Percentiles rank a stretch among this genome's conserved stretches.
These are phyloP conservation scores for Lanmaoa pseudosensibilis DNA, from an alignment of 768 basidiomycete genomes.

Conservation along the genomic window DNA sequence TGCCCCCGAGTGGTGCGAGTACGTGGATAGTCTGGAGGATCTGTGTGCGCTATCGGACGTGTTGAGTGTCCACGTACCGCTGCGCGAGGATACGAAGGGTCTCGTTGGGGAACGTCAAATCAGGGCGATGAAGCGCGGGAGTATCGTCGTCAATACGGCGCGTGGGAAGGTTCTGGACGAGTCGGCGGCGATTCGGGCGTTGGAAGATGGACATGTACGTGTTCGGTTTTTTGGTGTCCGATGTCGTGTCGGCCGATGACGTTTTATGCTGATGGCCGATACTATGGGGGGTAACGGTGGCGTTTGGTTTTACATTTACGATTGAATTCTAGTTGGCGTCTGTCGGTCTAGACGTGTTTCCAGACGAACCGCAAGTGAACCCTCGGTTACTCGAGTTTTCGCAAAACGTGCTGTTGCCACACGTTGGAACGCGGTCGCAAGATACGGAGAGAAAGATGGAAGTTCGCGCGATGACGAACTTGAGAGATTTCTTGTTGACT, in stretches of 20 bases:
- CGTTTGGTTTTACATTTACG: too few relatives aligned
- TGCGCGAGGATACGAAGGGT: slow-evolving; percentile 68
- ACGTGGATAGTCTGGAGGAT: slow-evolving; percentile 62
- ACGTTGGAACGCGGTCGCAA: slow-evolving; percentile 84
- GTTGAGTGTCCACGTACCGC: slow-evolving; percentile 82
- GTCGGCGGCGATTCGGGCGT: slow-evolving; percentile 77
- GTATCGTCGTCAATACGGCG: slow-evolving; percentile 83
- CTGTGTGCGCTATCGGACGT: slow-evolving; percentile 77
- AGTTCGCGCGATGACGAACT: slow-evolving; percentile 72
- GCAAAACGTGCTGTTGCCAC: slow-evolving; percentile 84
- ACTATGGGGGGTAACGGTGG: too few relatives aligned
- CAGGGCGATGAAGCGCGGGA: slow-evolving; percentile 70
- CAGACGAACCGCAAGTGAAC: slow-evolving; percentile 80
- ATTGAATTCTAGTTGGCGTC: neutral
- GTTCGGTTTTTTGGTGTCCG: neutral
- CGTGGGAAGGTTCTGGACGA: slow-evolving; percentile 89
- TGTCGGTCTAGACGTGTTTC: slow-evolving; percentile 84
- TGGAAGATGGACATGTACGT: slow-evolving; percentile 87
- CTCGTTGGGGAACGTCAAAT: slow-evolving; percentile 77
- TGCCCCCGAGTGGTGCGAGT: slow-evolving; percentile 75
- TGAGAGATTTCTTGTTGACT: slow-evolving; percentile 63
- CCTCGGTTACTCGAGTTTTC: slow-evolving; percentile 75
- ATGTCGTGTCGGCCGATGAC: neutral
- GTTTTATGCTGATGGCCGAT: too few relatives aligned
- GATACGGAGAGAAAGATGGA: slow-evolving; percentile 84